These are phyloP conservation scores for Deuterostichococcus epilithicus DNA, from an alignment of 139 green algal genomes.

Conservation along the genomic window DNA sequence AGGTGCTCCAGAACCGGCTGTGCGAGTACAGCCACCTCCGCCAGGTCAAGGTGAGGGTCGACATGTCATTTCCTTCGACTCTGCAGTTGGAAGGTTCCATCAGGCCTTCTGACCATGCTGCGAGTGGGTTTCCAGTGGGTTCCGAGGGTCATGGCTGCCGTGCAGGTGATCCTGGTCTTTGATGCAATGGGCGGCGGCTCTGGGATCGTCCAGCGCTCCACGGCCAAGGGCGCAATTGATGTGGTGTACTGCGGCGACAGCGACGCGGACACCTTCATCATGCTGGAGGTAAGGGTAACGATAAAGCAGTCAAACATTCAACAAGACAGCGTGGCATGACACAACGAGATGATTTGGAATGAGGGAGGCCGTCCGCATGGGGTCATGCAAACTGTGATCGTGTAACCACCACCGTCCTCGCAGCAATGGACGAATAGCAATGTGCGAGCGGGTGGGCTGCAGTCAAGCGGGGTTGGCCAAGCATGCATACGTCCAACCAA, in stretches of 20 bases:
- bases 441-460: no score
- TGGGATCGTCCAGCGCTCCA: neutral
- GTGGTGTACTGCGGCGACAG: constrained; percentile 13
- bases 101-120: neutral
- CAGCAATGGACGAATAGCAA: no score
- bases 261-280: constrained; percentile 13
- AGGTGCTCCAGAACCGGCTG: neutral
- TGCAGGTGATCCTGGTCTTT: constrained; percentile 5
- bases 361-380: no score
- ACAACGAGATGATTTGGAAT: no score
- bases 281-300: neutral
- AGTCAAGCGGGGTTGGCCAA: no score
- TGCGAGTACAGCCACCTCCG: neutral
- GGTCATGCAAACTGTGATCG: no score
- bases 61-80: no score
- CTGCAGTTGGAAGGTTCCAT: neutral
- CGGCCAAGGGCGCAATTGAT: constrained; percentile 8
- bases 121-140: neutral
- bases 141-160: neutral
- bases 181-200: neutral
- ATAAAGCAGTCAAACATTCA: neutral
- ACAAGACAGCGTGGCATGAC: no score
- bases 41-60: neutral
- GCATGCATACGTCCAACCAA: no score
- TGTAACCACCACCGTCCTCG: no score